These are phyloP conservation scores for Arabidopsis thaliana DNA, from an alignment of 345 rosid species.

Conservation along the genomic window TAIR10.1 NC_003075.7:6612001-6612500, in stretches of 20 bases:
- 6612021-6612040: slow-evolving; percentile 13
- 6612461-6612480: slow-evolving; percentile 2
- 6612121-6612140: slow-evolving; percentile 92
- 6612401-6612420: slow-evolving; percentile 87
- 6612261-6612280: slow-evolving; percentile 88
- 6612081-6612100: slow-evolving; percentile 69
- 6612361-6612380: slow-evolving; percentile 96
- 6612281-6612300: slow-evolving; percentile 77
- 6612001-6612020: slow-evolving; percentile 88
- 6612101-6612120: slow-evolving; percentile 92
- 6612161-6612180: slow-evolving; percentile 52
- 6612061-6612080: not conserved
- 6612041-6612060: slow-evolving; percentile 18
- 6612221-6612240: slow-evolving; percentile 52
- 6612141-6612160: slow-evolving; percentile 96
- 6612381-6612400: slow-evolving; percentile 96
- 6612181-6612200: slow-evolving; percentile 21
- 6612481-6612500: slow-evolving; percentile 31
- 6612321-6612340: slow-evolving; percentile 89
- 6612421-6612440: slow-evolving; percentile 44
- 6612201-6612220: slow-evolving; percentile 26
- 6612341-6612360: slow-evolving; percentile 79
- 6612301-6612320: slow-evolving; percentile 96
- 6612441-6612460: slow-evolving; percentile 23
- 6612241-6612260: slow-evolving; percentile 92